Evolutionary conservation across 306 rosid genomes (phyloP).

Genomic region (Lablab purpureus): DNA sequence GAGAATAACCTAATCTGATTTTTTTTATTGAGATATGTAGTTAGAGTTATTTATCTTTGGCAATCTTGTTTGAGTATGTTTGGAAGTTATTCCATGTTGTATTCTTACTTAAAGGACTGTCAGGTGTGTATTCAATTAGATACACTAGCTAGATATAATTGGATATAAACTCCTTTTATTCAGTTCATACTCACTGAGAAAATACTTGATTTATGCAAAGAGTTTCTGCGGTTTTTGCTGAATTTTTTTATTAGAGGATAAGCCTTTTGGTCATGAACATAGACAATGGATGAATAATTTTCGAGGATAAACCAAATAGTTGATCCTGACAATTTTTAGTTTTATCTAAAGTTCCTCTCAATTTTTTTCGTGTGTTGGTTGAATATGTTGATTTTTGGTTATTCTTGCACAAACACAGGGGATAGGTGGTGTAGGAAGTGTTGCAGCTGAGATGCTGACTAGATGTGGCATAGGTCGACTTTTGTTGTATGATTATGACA

Average conservation of each 20-base stretch:
- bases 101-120: constrained; percentile 20
- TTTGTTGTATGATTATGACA: constrained; percentile 94
- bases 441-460: constrained; percentile 98
- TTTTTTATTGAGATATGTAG: neutral
- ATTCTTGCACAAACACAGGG: constrained; percentile 68
- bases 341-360: constrained; percentile 5
- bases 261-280: constrained; percentile 24
- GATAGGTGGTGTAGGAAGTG: constrained; percentile 97
- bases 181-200: neutral
- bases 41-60: constrained; percentile 8
- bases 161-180: constrained; percentile 10
- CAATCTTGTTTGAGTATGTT: constrained; percentile 14
- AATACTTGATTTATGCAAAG: constrained; percentile 2
- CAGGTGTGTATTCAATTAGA: constrained; percentile 13
- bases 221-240: constrained; percentile 9
- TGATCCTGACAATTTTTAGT: neutral
- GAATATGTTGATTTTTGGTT: constrained; percentile 23
- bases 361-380: constrained; percentile 3
- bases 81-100: constrained; percentile 1
- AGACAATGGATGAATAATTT: constrained; percentile 7
- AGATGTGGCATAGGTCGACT: constrained; percentile 99
- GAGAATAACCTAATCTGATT: constrained; percentile 7
- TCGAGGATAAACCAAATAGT: neutral
- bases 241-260: constrained; percentile 2
- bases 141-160: neutral